Percentiles rank a stretch among this genome's conserved stretches.
These are phyloP conservation scores for Selaginella moellendorffii DNA, from an alignment of 75 land plant species.

Conservation along the genomic window DNA sequence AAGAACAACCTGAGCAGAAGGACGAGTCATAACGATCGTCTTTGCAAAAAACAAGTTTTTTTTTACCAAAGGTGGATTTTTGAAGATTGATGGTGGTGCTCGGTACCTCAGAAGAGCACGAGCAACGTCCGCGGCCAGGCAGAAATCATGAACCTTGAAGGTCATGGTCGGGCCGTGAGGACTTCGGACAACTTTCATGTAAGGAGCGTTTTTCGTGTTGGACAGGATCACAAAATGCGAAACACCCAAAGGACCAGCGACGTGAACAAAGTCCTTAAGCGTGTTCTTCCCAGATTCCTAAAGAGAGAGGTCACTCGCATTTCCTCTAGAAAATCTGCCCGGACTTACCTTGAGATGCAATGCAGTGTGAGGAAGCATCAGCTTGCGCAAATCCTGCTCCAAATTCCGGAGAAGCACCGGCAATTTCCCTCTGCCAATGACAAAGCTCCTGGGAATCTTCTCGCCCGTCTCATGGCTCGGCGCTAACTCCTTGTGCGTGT, in stretches of 20 bases:
- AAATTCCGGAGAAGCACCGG: slow-evolving; percentile 56
- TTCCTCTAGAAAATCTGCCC: too few species aligned
- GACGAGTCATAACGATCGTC: not conserved
- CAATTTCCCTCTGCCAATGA: slow-evolving; percentile 72
- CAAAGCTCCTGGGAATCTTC: slow-evolving; percentile 91
- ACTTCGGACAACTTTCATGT: slow-evolving; percentile 73
- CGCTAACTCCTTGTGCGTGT: slow-evolving; percentile 19
- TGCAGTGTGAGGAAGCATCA: slow-evolving; percentile 93
- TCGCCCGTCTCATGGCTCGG: slow-evolving; percentile 14
- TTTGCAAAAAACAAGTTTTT: not conserved
- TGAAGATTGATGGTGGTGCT: slow-evolving; percentile 58
- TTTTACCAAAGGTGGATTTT: slow-evolving; percentile 74
- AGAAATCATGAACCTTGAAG: slow-evolving; percentile 74
- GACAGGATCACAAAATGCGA: slow-evolving; percentile 87
- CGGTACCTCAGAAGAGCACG: slow-evolving; percentile 62
- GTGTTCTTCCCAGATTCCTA: slow-evolving; percentile 84
- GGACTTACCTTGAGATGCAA: slow-evolving; percentile 65
- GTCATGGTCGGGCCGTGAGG: slow-evolving; percentile 97
- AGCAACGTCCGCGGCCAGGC: slow-evolving; percentile 70
- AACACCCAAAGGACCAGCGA: slow-evolving; percentile 95
- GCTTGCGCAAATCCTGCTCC: slow-evolving; percentile 66
- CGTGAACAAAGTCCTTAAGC: slow-evolving; percentile 84
- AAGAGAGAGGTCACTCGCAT: too few species aligned
- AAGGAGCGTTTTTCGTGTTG: slow-evolving; percentile 55
- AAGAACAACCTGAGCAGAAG: slow-evolving; percentile 55